These are phyloP conservation scores for Mycotypha africana DNA, from an alignment of 371 early-diverging fungal genomes.

Conservation along the genomic window DNA sequence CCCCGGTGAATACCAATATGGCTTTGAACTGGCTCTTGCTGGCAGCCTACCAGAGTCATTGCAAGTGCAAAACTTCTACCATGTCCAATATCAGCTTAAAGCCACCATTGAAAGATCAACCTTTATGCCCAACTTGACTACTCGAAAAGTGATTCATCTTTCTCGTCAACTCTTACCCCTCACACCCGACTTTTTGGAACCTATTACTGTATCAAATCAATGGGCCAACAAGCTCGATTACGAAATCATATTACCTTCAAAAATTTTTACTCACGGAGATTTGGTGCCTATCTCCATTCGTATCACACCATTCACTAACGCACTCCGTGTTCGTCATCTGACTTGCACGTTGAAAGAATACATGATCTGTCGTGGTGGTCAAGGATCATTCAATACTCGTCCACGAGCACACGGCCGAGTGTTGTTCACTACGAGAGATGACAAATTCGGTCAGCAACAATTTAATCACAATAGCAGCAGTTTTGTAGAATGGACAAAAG, in stretches of 20 bases:
- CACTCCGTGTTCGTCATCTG: slow-evolving; percentile 24
- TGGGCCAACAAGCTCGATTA: slow-evolving; percentile 41
- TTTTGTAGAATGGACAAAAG: slow-evolving; percentile 26
- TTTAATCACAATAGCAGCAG: neutral
- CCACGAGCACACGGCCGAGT: slow-evolving; percentile 29
- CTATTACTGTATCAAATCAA: slow-evolving; percentile 26
- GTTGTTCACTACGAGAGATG: slow-evolving; percentile 19
- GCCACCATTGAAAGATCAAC: slow-evolving; percentile 29
- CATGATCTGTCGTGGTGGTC: slow-evolving; percentile 17
- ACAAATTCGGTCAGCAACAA: slow-evolving; percentile 13
- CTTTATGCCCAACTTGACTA: slow-evolving; percentile 22
- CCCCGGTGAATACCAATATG: slow-evolving; percentile 28
- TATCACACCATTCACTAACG: slow-evolving; percentile 24
- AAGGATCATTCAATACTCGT: slow-evolving; percentile 22
- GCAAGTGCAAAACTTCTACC: slow-evolving; percentile 25
- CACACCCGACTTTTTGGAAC: slow-evolving; percentile 27
- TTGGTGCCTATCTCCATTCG: slow-evolving; percentile 29
- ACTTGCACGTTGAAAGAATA: slow-evolving; percentile 38
- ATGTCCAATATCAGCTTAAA: slow-evolving; percentile 35
- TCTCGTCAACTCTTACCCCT: slow-evolving; percentile 24
- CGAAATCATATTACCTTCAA: slow-evolving; percentile 35
- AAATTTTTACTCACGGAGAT: slow-evolving; percentile 32
- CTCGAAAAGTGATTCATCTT: slow-evolving; percentile 13
- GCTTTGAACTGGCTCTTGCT: slow-evolving; percentile 34
- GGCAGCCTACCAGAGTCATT: slow-evolving; percentile 38